These are phyloP conservation scores for Arabidopsis arenosa DNA, from an alignment of 345 rosid species.

Conservation along the genomic window DNA sequence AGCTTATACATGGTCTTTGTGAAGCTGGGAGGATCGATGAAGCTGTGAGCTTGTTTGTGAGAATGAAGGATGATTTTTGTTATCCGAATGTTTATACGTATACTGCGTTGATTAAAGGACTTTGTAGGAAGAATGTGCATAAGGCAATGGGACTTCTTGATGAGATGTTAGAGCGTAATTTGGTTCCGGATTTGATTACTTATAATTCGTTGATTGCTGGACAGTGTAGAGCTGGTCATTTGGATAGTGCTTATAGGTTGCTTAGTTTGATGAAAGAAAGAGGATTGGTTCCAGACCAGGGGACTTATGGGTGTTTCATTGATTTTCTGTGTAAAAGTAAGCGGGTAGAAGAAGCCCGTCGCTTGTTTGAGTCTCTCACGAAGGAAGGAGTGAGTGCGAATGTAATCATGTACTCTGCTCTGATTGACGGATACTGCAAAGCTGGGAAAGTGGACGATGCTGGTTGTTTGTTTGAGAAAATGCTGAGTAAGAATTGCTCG, in stretches of 20 bases:
- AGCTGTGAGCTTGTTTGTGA: conserved; percentile 56
- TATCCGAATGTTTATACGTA: conserved; percentile 67
- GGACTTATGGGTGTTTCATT: conserved; percentile 62
- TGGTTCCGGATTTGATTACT: conserved; percentile 54
- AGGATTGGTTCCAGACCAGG: conserved; percentile 50
- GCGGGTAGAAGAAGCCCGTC: conserved; percentile 61
- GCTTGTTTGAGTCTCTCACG: conserved; percentile 59
- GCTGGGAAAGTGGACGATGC: conserved; percentile 62
- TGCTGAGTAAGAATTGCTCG: conserved; percentile 19
- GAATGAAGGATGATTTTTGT: conserved; percentile 63
- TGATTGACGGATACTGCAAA: conserved; percentile 63
- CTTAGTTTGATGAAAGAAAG: conserved; percentile 57
- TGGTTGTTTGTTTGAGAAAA: conserved; percentile 35
- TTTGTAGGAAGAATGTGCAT: conserved; percentile 65
- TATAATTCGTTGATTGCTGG: conserved; percentile 66
- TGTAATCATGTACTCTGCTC: conserved; percentile 62
- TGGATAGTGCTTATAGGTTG: conserved; percentile 64
- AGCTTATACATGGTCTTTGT: conserved; percentile 70
- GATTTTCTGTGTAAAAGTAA: conserved; percentile 62
- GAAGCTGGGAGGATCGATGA: conserved; percentile 62
- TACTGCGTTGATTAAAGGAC: conserved; percentile 68
- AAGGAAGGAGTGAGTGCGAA: conserved; percentile 43
- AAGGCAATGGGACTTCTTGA: conserved; percentile 65
- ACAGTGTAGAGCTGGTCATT: conserved; percentile 63
- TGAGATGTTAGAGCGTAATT: conserved; percentile 56